Conservation (phyloP, 345 rosid species). For the Nasturtium officinale region DNA sequence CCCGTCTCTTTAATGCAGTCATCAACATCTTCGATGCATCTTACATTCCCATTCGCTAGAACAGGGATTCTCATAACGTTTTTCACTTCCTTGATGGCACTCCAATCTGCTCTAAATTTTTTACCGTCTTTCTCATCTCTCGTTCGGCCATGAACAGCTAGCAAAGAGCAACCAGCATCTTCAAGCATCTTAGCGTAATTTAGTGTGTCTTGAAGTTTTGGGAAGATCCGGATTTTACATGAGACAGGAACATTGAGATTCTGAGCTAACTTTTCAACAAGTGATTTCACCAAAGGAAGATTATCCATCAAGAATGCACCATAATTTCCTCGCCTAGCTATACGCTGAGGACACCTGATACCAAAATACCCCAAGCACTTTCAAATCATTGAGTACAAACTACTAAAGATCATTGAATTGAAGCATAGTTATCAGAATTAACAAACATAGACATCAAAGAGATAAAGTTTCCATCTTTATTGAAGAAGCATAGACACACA, state of each 20-base stretch:
- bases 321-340: slow-evolving; percentile 83
- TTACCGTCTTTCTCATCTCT: slow-evolving; percentile 87
- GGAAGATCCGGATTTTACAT: slow-evolving; percentile 86
- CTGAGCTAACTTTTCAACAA: slow-evolving; percentile 71
- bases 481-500: neutral
- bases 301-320: slow-evolving; percentile 98
- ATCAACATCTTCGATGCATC: slow-evolving; percentile 77
- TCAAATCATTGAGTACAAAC: neutral
- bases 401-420: neutral
- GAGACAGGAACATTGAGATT: slow-evolving; percentile 81
- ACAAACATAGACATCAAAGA: neutral
- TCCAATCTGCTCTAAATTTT: slow-evolving; percentile 82
- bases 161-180: slow-evolving; percentile 89
- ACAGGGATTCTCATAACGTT: slow-evolving; percentile 72
- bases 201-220: slow-evolving; percentile 71
- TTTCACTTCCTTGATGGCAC: slow-evolving; percentile 81
- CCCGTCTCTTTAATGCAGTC: slow-evolving; percentile 73
- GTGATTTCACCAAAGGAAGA: slow-evolving; percentile 78
- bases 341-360: slow-evolving; percentile 91
- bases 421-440: neutral
- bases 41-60: slow-evolving; percentile 88
- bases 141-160: slow-evolving; percentile 93
- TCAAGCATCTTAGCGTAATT: slow-evolving; percentile 88
- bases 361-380: neutral
- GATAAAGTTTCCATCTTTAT: neutral